Evolutionary conservation across 2,329 filamentous ascomycete species (phyloP).

Genomic region (Claviceps fusiformis): DNA sequence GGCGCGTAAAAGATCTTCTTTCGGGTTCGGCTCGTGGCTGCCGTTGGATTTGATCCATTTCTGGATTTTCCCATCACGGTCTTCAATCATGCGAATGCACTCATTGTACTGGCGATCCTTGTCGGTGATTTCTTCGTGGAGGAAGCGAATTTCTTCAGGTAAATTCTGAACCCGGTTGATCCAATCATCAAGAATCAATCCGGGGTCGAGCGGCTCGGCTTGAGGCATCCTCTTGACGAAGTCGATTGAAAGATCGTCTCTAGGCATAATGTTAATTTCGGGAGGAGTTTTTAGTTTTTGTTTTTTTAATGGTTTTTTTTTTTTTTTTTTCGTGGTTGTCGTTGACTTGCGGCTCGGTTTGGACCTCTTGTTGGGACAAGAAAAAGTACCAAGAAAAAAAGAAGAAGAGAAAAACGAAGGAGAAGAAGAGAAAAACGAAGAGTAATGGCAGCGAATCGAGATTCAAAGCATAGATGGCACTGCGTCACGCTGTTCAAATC

Average conservation of each 20-base stretch:
- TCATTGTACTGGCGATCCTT: slow-evolving; percentile 64
- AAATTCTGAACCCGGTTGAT: slow-evolving; percentile 63
- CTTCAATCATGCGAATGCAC: slow-evolving; percentile 53
- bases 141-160: slow-evolving; percentile 68
- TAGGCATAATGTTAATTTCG: slow-evolving; percentile 53
- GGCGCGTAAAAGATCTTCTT: slow-evolving; percentile 55
- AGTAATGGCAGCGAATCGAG: not conserved
- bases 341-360: not conserved
- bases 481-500: not conserved
- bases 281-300: no score
- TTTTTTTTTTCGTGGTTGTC: not conserved
- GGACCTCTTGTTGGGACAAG: not conserved
- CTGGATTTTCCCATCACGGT: slow-evolving; percentile 62
- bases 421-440: not conserved
- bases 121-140: slow-evolving; percentile 70
- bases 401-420: not conserved
- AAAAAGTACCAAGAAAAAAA: not conserved
- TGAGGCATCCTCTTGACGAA: slow-evolving; percentile 54
- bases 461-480: not conserved
- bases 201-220: slow-evolving; percentile 47
- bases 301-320: no score
- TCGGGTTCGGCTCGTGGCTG: slow-evolving; percentile 59
- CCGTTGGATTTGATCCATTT: slow-evolving; percentile 70
- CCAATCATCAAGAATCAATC: slow-evolving; percentile 67
- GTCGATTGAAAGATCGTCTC: slow-evolving; percentile 60